Base-by-base conservation (phyloP, 164 flowering plant species). In the Protea cynaroides region DNA sequence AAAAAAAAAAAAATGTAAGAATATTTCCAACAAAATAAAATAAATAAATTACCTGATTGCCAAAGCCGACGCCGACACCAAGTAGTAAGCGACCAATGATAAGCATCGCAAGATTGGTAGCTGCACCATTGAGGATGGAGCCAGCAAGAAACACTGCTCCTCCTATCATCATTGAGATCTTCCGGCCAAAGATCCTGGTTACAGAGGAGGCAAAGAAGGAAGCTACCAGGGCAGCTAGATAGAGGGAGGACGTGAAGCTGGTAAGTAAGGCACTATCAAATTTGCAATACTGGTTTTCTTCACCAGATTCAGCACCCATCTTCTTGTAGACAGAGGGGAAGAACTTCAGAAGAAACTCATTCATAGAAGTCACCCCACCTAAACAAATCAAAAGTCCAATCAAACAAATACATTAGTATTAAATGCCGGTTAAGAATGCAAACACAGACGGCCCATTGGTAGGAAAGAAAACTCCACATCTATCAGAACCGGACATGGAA, bases 11-110 rank as follows among this genome's bases (percentile, higher is more conserved):
- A n/a, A n/a, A n/a, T n/a, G 9, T 37, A 37, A 37, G 40, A 37
- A 4, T 9, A 37, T 4, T 37, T 37, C 40, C 40, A 4, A 37
- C 9, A 37, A 37, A 37, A 37, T 9, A 40, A 8, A 9, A 40
- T 0, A 29, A 3, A 29, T 29, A 29, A 29, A 2, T 29, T 29
- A 68, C 66, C 79, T 79, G 81, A 38, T 80, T 80, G 18, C 75
- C 81, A 37, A 75, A 80, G 10, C 84, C 84, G 18, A 80, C 76
- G 8, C 84, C 81, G 4, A 72, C 65, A 59, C 84, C 83, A 18
- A 80, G 80, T 23, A 80, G 38, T 4, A 80, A 7, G 0, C 83
- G 73, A 34, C 83, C 83, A 2, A 78, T 15, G 52, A 78, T 69
- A 25, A 78, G 76, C 72, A 78, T 62, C 3, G 58, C 56, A 4